Evolutionary conservation across 2,329 filamentous ascomycete species (phyloP), one percentile per base, ranked within the genome.

Genomic region (Cladosporium sp.): DNA sequence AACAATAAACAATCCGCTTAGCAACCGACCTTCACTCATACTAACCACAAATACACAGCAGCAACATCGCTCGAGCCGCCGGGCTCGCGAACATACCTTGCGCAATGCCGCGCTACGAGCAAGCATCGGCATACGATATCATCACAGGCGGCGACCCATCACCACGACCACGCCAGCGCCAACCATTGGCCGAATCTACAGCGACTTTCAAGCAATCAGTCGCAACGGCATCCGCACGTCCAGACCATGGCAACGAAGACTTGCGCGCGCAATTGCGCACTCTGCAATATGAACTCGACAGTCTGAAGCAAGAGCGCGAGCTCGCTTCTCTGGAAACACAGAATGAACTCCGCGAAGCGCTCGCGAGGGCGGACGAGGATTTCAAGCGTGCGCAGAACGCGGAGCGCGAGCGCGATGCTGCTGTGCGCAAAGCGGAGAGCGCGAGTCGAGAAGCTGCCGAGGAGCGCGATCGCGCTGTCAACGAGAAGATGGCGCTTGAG

Each of bases 261-360:
- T 81, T 97, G 25, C 92, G 93, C 69, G 90, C 93, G 1, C 91
- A 97, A 74, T 80, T 97, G 42, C 94, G 92, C 62, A 90, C 91
- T 0, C 78, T 97, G 52, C 88, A 87, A 62, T 99, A 97, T 76
- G 90, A 93, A 60, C 82, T 96, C 64, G 89, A 92, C 68, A 93
- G 89, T 17, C 78, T 90, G 55, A 92, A 93, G 67, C 90, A 96
- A 66, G 93, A 97, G 69, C 88, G 89, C 66, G 91, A 96, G 59
- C 83, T 97, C 67, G 80, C 86, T 50, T 82, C 85, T 9, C 80
- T 96, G 15, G 87, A 90, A 62, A 89, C 94, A 66, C 88, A 91
- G 64, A 89, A 90, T 67, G 93, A 96, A 68, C 74, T 96, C 20
- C 86, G 93, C 62, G 91, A 96, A 58, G 82, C 88, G 1, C 87